Conservation (phyloP, 1,284 basidiomycete species). For the Trichosporon inkin region DNA sequence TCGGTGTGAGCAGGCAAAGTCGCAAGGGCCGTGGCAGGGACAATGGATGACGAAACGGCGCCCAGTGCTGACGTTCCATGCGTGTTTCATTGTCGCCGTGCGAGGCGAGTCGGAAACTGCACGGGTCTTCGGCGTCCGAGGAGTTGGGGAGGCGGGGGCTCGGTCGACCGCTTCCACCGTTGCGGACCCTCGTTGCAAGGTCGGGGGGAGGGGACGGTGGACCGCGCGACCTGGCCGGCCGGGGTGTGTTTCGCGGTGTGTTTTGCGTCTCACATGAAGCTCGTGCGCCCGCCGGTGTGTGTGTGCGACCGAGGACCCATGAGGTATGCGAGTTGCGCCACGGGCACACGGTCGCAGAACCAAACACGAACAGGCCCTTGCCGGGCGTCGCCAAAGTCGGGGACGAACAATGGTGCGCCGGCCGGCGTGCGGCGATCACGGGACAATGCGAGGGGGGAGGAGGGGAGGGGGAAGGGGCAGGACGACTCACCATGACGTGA, state of each 20-base stretch:
- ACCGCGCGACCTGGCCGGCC: too few species aligned
- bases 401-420: too few species aligned
- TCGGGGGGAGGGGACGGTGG: too few species aligned
- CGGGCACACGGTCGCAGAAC: not conserved
- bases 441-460: not conserved
- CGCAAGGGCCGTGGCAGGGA: not conserved
- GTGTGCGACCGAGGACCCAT: not conserved
- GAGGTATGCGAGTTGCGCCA: not conserved
- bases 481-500: not conserved
- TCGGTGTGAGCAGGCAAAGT: not conserved
- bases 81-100: constrained; percentile 6
- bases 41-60: constrained; percentile 5
- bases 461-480: not conserved
- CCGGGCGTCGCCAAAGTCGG: not conserved
- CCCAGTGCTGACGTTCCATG: not conserved
- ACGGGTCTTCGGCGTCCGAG: not conserved
- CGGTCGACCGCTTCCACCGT: too few species aligned
- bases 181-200: too few species aligned
- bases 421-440: too few species aligned
- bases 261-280: too few species aligned
- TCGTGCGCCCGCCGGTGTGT: too few species aligned
- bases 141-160: too few species aligned
- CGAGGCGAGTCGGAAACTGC: not conserved
- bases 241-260: too few species aligned
- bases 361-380: not conserved